Evolutionary conservation across 805 yeast genomes (phyloP).

Genomic region (Torulaspora quercuum): DNA sequence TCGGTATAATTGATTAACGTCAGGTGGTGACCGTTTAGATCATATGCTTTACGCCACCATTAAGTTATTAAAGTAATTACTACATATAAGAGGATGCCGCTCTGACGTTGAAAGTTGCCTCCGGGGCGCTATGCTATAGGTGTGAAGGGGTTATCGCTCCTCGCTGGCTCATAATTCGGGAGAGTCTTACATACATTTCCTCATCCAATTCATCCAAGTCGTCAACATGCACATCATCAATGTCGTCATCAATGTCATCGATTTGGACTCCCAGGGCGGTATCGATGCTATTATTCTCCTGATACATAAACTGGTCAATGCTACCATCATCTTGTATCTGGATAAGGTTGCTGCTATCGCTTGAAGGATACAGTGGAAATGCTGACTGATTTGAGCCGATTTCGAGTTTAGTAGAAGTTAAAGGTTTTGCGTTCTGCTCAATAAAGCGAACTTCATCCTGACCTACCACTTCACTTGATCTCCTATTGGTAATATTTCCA

Average conservation of each 20-base stretch:
- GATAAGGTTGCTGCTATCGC: conserved; percentile 8
- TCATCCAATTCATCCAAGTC: conserved; percentile 35
- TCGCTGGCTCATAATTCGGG: conserved; percentile 11
- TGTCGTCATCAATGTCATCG: conserved; percentile 27
- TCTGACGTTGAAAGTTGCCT: no score
- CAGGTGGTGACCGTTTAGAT: no score
- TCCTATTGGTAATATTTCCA: background rate
- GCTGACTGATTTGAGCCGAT: no score
- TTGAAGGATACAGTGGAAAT: no score
- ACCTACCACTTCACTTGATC: background rate
- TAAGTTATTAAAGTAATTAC: no score
- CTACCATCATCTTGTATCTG: conserved; percentile 8
- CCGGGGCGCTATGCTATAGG: no score
- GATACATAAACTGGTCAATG: conserved; percentile 15
- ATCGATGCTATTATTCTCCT: conserved; percentile 12
- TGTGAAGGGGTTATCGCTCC: no score
- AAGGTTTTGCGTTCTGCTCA: background rate
- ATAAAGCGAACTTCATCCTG: background rate
- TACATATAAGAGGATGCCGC: no score
- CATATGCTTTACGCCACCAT: no score
- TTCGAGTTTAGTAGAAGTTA: background rate
- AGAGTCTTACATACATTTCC: conserved; percentile 30
- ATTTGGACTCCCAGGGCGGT: conserved; percentile 12
- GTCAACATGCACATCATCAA: conserved; percentile 28
- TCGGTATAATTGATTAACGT: no score